Base-by-base conservation (phyloP, 2,329 filamentous ascomycete species). In the Calonectria naviculata region DNA sequence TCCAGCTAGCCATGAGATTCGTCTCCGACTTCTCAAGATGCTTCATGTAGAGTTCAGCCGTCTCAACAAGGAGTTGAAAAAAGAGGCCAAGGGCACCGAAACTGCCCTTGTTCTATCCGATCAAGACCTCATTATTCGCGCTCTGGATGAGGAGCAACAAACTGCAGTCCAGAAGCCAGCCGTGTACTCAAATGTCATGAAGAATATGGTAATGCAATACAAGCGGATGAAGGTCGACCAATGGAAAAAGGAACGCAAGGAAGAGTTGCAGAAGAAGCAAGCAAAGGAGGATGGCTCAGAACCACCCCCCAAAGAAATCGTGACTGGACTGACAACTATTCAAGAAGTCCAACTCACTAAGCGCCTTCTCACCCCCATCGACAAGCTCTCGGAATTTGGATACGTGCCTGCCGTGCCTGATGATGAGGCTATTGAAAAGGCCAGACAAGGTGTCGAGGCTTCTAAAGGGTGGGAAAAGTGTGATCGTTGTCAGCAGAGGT, bases 111-210 rank as follows among this genome's bases (percentile, higher is more conserved):
- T 91, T 19, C 81, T 95, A 56, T 89, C 88, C 1, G 86, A 90
- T 1, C 91, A 94, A 78, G 89, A 92, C 54, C 85, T 95, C 26
- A 93, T 95, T 72, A 89, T 88, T 74, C 86, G 90, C 71, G 90
- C 91, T 0, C 84, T 96, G 1, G 93, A 96, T 75, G 91, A 95
- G 71, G 97, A 99, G 83, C 92, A 97, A 80, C 89, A 89, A 41
- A 85, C 91, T 9, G 95, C 95, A 1, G 87, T 86, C 15, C 90
- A 92, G 19, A 92, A 92, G 71, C 84, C 88, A 1, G 83, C 88
- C 0, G 90, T 98, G 31, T 99, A 99, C 79, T 86, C 89, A 9
- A 98, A 97, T 77, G 86, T 95, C 29, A 91, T 98, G 81, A 97
- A 95, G 80, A 93, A 95, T 74, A 91, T 91, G 38, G 93, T 98